Conservation (phyloP, 2,329 filamentous ascomycete genomes). For the Elsinoe fawcettii region DNA sequence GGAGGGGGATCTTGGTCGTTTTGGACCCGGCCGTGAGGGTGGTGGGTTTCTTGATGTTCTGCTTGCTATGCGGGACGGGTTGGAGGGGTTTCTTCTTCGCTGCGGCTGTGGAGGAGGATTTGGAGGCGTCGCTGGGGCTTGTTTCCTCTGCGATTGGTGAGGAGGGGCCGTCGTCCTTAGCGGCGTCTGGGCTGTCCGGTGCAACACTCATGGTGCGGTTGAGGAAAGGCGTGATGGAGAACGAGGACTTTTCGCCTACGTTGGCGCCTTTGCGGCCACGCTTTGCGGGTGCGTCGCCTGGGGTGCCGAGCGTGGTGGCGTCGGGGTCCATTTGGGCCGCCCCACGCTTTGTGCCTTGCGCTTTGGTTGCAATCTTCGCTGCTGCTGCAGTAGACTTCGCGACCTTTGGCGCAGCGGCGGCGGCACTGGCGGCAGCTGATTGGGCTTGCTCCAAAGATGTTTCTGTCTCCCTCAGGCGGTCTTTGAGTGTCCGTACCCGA, state of each 20-base stretch:
- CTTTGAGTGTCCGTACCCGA: slow-evolving; percentile 62
- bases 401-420: slow-evolving; percentile 25
- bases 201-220: slow-evolving; percentile 61
- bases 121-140: slow-evolving; percentile 27
- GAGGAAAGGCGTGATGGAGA: slow-evolving; percentile 90
- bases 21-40: slow-evolving; percentile 33
- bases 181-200: slow-evolving; percentile 28
- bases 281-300: slow-evolving; percentile 41
- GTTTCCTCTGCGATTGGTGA: slow-evolving; percentile 24
- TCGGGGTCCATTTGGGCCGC: slow-evolving; percentile 41
- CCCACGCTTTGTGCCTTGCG: slow-evolving; percentile 35
- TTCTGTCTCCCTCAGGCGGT: slow-evolving; percentile 62
- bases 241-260: slow-evolving; percentile 78
- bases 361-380: slow-evolving; percentile 29
- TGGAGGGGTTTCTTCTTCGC: slow-evolving; percentile 33
- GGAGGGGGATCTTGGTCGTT: slow-evolving; percentile 32
- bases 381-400: slow-evolving; percentile 27
- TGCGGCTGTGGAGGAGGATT: neutral
- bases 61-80: slow-evolving; percentile 38
- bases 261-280: slow-evolving; percentile 47
- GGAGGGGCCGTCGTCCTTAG: slow-evolving; percentile 15
- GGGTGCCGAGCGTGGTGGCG: slow-evolving; percentile 41
- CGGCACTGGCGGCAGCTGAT: slow-evolving; percentile 25
- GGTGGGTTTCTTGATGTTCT: slow-evolving; percentile 34
- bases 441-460: slow-evolving; percentile 40